These are phyloP conservation scores for Megacollybia platyphylla DNA, from an alignment of 1,284 basidiomycete genomes.

Conservation along the genomic window DNA sequence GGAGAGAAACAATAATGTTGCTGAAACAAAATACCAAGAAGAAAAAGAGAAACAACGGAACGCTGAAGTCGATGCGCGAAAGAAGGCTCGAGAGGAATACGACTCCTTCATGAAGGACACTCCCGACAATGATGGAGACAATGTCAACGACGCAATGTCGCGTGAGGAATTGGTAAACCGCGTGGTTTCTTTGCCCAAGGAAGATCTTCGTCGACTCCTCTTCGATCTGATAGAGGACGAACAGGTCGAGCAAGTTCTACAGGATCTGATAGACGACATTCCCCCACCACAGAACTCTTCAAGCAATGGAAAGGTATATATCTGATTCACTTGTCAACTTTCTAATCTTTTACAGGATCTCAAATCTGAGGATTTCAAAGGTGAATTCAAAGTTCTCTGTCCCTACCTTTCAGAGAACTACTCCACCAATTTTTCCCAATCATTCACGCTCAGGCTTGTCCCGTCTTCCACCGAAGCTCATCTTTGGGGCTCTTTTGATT, in stretches of 20 bases:
- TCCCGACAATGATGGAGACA: background rate
- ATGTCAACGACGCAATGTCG: background rate
- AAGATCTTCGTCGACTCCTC: too few species aligned
- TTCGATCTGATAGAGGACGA: too few species aligned
- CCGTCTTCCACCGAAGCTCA: constrained; percentile 9
- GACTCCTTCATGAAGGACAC: background rate
- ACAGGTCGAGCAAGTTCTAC: too few species aligned
- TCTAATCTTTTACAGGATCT: background rate
- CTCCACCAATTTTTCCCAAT: constrained; percentile 7
- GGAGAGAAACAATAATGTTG: constrained; percentile 4
- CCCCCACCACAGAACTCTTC: too few species aligned
- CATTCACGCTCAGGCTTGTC: constrained; percentile 11
- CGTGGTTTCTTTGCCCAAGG: too few species aligned
- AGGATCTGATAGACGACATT: too few species aligned
- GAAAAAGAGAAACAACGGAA: constrained; percentile 1
- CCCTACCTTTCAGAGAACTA: constrained; percentile 11
- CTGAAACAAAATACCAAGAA: constrained; percentile 6
- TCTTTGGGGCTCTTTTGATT: constrained; percentile 15
- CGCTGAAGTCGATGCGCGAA: background rate
- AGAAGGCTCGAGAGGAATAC: background rate
- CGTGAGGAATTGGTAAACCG: background rate
- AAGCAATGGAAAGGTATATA: background rate
- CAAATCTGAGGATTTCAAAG: constrained; percentile 5
- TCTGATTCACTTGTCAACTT: background rate
- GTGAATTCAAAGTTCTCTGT: constrained; percentile 10